These are phyloP conservation scores for Fusarium sp. DNA, from an alignment of 2,329 filamentous ascomycete species.

Conservation along the genomic window DNA sequence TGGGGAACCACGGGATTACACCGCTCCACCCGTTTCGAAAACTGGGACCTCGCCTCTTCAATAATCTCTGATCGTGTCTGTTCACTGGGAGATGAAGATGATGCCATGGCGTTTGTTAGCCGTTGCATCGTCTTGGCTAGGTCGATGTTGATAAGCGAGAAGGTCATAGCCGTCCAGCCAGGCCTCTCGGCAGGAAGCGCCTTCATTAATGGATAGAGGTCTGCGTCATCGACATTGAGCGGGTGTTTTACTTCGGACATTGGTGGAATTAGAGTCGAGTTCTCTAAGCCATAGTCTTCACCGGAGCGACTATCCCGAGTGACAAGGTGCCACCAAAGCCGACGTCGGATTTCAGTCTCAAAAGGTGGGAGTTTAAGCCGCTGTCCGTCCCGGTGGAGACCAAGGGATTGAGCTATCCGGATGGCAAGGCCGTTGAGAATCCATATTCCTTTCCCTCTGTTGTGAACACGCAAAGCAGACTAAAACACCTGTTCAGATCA, in stretches of 20 bases:
- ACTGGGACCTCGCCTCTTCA: not conserved
- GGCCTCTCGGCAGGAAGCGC: not conserved
- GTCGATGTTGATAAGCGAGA: not conserved
- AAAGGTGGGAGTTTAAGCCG: not conserved
- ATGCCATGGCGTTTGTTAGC: not conserved
- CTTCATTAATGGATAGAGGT: conserved; percentile 1
- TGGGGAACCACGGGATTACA: not conserved
- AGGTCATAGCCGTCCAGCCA: not conserved
- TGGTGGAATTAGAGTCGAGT: not conserved
- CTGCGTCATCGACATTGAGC: conserved; percentile 1
- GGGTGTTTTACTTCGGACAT: not conserved
- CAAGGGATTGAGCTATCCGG: conserved; percentile 4
- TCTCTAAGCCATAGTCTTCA: conserved; percentile 13
- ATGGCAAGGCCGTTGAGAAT: conserved; percentile 4
- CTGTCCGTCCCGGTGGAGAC: not conserved
- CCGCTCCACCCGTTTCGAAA: not conserved
- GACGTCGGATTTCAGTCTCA: conserved; percentile 12
- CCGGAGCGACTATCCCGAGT: conserved; percentile 11
- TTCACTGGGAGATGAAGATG: not conserved
- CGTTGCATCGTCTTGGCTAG: not conserved
- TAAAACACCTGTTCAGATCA: not conserved
- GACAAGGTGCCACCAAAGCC: conserved; percentile 24
- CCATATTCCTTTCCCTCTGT: conserved; percentile 10
- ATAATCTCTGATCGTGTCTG: not conserved
- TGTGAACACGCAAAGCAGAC: conserved; percentile 11